Conservation (phyloP, 2,329 filamentous ascomycete species). For the Neopestalotiopsis clavispora region DNA sequence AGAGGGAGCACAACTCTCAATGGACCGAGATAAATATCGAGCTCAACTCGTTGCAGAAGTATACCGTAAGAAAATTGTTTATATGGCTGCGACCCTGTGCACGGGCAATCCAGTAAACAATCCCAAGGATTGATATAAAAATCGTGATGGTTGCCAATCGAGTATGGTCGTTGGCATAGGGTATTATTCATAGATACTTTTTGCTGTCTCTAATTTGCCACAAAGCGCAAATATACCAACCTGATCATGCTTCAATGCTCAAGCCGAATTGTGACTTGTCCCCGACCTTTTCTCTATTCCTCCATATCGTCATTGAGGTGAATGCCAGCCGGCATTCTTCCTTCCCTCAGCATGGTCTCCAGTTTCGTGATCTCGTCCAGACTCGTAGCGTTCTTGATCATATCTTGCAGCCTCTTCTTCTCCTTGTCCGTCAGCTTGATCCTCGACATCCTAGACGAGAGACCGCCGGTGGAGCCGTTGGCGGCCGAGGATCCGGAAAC, state of each 20-base stretch:
- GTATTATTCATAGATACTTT: not conserved
- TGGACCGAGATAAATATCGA: not conserved
- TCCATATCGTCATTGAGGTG: slow-evolving; percentile 64
- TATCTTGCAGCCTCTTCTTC: slow-evolving; percentile 80
- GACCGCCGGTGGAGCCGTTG: slow-evolving; percentile 46
- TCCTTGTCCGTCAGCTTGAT: slow-evolving; percentile 89
- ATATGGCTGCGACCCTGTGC: too few relatives aligned
- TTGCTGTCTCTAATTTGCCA: not conserved
- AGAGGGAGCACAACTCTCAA: slow-evolving; percentile 25
- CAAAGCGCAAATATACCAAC: not conserved
- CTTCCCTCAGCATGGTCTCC: slow-evolving; percentile 92
- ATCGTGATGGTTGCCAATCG: not conserved
- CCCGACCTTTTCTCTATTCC: slow-evolving; percentile 46
- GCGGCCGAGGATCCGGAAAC: slow-evolving; percentile 43
- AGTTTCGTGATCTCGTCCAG: slow-evolving; percentile 87
- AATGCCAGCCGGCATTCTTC: slow-evolving; percentile 76
- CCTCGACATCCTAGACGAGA: slow-evolving; percentile 69
- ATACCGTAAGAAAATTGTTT: too few relatives aligned
- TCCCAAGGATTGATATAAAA: not conserved
- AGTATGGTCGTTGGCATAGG: not conserved
- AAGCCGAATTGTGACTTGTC: not conserved
- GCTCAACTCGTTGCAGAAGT: not conserved
- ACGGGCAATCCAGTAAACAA: not conserved
- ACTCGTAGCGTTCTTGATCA: slow-evolving; percentile 88
- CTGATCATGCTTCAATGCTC: not conserved